Percentiles rank a stretch among this genome's conserved stretches.
Conservation (phyloP, 352 stramenopile species). For the Phytophthora citricola region DNA sequence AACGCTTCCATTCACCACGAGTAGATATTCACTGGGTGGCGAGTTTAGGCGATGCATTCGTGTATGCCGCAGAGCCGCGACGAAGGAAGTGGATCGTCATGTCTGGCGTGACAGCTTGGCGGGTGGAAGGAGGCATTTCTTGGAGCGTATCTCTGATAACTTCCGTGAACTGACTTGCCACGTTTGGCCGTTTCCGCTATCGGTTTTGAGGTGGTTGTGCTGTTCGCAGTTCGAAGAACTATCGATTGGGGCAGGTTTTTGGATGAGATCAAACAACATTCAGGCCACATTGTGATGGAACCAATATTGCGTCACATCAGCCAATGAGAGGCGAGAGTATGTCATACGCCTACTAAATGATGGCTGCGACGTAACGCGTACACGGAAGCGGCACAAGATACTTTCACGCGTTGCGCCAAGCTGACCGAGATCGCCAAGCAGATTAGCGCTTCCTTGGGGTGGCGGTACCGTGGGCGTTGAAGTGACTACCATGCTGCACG, state of each 20-base stretch:
- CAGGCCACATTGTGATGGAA: not conserved
- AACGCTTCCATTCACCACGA: not conserved
- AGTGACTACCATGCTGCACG: no score
- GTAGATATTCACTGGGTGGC: not conserved
- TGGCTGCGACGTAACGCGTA: no score
- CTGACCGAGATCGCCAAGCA: no score
- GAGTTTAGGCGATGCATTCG: not conserved
- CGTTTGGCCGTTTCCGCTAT: not conserved
- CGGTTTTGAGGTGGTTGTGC: not conserved
- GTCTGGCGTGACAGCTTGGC: not conserved
- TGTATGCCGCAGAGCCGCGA: not conserved
- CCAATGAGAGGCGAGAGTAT: not conserved
- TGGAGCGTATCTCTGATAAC: not conserved
- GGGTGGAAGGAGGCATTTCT: not conserved
- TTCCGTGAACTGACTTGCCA: not conserved
- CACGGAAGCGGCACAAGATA: no score
- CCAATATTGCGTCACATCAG: not conserved
- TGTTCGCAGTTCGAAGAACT: slow-evolving; percentile 12
- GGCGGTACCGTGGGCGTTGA: no score
- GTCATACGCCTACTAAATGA: no score
- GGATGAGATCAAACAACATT: slow-evolving; percentile 1
- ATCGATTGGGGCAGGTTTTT: not conserved
- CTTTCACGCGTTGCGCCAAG: no score
- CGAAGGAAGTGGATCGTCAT: not conserved
- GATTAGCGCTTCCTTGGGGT: no score